phyloP scores from a whole-genome alignment of 1,284 basidiomycete species.

The Tylopilus sp. region DNA sequence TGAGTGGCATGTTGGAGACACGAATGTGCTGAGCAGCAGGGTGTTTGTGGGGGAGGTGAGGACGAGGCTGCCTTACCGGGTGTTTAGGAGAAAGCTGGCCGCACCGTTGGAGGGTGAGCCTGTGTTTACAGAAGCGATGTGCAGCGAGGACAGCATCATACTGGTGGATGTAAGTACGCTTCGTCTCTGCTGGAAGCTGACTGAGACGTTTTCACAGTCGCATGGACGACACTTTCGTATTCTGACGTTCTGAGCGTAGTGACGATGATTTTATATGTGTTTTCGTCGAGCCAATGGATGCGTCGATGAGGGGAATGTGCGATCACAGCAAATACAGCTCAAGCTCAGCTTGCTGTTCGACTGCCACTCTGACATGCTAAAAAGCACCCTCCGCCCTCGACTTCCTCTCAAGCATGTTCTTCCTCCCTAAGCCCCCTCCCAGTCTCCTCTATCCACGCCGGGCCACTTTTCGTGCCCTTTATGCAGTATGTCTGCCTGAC shows the following conservation, averaged over 20 bases:
- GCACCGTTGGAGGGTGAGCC: conserved; percentile 10
- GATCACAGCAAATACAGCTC: conserved; percentile 33
- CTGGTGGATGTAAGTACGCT: conserved; percentile 44
- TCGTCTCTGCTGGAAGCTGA: neutral
- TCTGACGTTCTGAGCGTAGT: conserved; percentile 25
- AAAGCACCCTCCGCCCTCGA: neutral
- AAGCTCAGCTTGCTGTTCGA: conserved; percentile 17
- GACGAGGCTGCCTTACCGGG: conserved; percentile 46
- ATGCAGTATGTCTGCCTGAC: conserved; percentile 47
- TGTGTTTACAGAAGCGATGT: conserved; percentile 39
- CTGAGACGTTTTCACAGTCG: conserved; percentile 14
- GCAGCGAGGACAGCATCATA: conserved; percentile 53
- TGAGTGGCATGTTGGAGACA: conserved; percentile 27
- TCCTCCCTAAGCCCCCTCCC: neutral
- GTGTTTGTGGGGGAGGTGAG: conserved; percentile 39
- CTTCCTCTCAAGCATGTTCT: conserved; percentile 2
- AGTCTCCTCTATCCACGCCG: conserved; percentile 26
- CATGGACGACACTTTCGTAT: conserved; percentile 27
- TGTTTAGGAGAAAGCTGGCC: conserved; percentile 21
- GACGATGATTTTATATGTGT: no score
- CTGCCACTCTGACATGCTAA: conserved; percentile 20
- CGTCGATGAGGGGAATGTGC: conserved; percentile 28
- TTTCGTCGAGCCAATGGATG: neutral
- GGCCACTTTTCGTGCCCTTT: conserved; percentile 53
- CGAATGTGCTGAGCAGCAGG: conserved; percentile 19